Percentiles rank a stretch among this genome's conserved stretches.
Evolutionary conservation across 345 rosid genomes (phyloP).

Genomic region (Carallia brachiata): DNA sequence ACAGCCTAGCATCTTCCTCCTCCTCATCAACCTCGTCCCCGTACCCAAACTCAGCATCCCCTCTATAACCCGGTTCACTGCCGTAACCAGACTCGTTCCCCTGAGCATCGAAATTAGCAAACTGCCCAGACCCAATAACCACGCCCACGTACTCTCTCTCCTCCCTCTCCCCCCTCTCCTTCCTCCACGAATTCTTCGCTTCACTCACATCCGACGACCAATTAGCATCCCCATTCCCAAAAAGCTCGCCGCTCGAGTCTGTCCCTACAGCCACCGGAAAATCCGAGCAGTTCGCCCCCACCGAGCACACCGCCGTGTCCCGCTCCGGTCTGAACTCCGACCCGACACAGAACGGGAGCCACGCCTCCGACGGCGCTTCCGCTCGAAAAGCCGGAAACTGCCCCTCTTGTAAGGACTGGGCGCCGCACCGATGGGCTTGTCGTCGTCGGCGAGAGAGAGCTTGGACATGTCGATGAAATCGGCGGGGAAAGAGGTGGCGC

Average conservation of each 20-base stretch:
- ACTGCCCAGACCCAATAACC: conserved; percentile 37
- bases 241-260: conserved; percentile 96
- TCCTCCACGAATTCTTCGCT: conserved; percentile 54
- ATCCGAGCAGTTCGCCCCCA: conserved; percentile 92
- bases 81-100: conserved; percentile 90
- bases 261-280: conserved; percentile 81
- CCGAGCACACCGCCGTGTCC: conserved; percentile 86
- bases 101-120: conserved; percentile 54
- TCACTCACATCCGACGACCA: conserved; percentile 95
- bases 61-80: conserved; percentile 96
- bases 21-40: conserved; percentile 95
- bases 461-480: conserved; percentile 67
- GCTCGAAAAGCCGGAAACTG: conserved; percentile 45
- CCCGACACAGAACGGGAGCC: conserved; percentile 92
- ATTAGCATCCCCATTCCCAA: conserved; percentile 62
- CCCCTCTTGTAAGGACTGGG: conserved; percentile 29
- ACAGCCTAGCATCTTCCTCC: conserved; percentile 71
- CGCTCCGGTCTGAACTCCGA: conserved; percentile 89
- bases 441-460: conserved; percentile 75
- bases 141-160: conserved; percentile 46
- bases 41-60: conserved; percentile 93
- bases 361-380: conserved; percentile 73
- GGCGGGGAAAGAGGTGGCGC: conserved; percentile 75
- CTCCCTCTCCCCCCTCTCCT: conserved; percentile 51
- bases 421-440: conserved; percentile 32